These are phyloP conservation scores for Erodium maritimum DNA, from an alignment of 345 rosid species.

Conservation along the genomic window DNA sequence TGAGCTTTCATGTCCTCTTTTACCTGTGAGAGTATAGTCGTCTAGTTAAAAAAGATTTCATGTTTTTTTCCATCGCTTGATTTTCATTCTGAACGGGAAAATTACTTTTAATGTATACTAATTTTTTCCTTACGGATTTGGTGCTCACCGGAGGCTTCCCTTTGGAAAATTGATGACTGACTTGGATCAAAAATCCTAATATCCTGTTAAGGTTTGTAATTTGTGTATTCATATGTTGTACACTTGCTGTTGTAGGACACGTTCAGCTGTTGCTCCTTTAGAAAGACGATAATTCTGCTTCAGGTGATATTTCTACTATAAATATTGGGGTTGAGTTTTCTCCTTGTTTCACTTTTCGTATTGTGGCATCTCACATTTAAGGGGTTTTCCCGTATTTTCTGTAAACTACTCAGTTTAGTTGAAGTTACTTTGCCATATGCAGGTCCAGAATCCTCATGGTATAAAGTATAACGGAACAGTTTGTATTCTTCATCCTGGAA, in stretches of 20 bases:
- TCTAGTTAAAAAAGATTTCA: too few species aligned
- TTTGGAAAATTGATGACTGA: neutral
- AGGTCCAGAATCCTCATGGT: slow-evolving; percentile 88
- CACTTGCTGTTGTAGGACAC: slow-evolving; percentile 23
- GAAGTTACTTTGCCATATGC: slow-evolving; percentile 15
- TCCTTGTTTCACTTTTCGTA: neutral
- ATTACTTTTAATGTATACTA: neutral
- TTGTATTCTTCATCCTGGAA: slow-evolving; percentile 22
- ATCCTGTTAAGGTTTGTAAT: neutral
- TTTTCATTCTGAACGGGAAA: neutral
- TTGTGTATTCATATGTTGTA: neutral
- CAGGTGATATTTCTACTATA: slow-evolving; percentile 50
- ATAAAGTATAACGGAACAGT: slow-evolving; percentile 73
- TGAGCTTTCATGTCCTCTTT: neutral
- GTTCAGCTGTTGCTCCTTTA: slow-evolving; percentile 75
- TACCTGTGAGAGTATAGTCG: too few species aligned
- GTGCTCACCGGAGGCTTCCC: neutral
- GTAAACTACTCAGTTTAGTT: slow-evolving; percentile 1
- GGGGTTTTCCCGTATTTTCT: neutral
- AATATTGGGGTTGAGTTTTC: too few species aligned
- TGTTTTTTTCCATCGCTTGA: too few species aligned
- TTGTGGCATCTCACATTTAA: neutral
- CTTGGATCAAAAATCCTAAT: neutral
- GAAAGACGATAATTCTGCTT: slow-evolving; percentile 56
- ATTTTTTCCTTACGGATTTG: neutral